Base-by-base conservation (phyloP, 495 filamentous ascomycete genomes). In the Xylaria acuta region DNA sequence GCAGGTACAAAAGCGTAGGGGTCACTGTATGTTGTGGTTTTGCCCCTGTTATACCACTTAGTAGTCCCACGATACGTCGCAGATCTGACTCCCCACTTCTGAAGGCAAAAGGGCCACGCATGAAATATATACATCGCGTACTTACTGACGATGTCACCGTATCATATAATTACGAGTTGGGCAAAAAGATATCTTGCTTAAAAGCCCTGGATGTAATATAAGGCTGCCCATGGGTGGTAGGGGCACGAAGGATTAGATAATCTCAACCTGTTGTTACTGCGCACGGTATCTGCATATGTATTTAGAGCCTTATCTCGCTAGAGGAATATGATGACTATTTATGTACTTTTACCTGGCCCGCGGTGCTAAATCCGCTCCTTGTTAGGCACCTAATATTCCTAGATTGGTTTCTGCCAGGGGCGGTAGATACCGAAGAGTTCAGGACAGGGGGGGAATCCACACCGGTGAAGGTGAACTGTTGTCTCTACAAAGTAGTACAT, bases 101-200 rank as follows among this genome's bases (percentile, higher is more conserved):
- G 34, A 34, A 54, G 67, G 67, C 67, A 60, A 69, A 69, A 69
- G 67, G 32, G 67, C 67, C 67, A 12, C 67, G 67, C 67, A 69
- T 59, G 40, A 59, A 38, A 36, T 38, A 34, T 14, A 58, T 51
- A 54, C 64, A 34, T 22, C 11, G 7, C 8, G 30, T 56, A 67
- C 47, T 8, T 56, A 7, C 14, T 0, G 49, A 22, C 40, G 56
- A 59, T 59, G 22, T 36, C 32, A 38, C 34, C 58, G 38, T 60
- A 38, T 20, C 18, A 36, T 60, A 11, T 38, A 38, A 11, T 60
- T 36, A 11, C 58, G 34, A 60, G 30, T 60, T 18, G 11, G 22
- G 38, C 4, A 9, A 25, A 38, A 53, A 32, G 32, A 25, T 6
- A 18, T 25, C 20, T 22, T 16, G 18, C 45, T 30, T 34, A 7